A percentile compares a stretch with the other conserved stretches of the same genome.
phyloP scores from a whole-genome alignment of 768 basidiomycete species.

The Rhodotorula paludigena region DNA sequence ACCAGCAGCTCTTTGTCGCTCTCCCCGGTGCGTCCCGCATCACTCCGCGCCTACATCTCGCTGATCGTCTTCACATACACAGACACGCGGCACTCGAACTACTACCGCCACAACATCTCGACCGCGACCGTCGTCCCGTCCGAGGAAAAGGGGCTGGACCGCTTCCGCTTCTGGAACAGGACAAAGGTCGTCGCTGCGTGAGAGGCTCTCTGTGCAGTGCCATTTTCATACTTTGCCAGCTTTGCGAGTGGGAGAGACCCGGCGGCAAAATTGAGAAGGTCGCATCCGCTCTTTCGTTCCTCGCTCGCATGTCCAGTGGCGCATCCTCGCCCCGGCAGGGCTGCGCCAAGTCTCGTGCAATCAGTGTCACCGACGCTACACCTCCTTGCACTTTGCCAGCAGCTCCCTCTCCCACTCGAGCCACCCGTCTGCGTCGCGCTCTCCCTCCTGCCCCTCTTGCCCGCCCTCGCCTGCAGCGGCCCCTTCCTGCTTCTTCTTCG shows the following conservation, averaged over 20 bases:
- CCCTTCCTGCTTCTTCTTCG: no score
- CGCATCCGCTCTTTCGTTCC: no score
- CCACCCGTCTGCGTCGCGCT: constrained; percentile 28
- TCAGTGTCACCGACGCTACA: no score
- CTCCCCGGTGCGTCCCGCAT: constrained; percentile 16
- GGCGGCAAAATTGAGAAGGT: no score
- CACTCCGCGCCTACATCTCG: neutral
- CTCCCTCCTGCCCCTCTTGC: constrained; percentile 4
- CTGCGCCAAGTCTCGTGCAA: no score
- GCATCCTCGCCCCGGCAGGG: no score
- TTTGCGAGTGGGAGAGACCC: no score
- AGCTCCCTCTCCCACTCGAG: constrained; percentile 76
- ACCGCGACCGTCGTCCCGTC: constrained; percentile 14
- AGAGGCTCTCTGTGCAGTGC: no score
- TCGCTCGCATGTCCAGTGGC: no score
- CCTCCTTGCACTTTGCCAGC: constrained; percentile 46
- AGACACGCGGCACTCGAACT: constrained; percentile 18
- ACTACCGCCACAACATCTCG: constrained; percentile 31
- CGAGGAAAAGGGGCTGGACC: constrained; percentile 8
- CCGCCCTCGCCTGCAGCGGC: no score
- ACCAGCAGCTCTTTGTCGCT: constrained; percentile 35
- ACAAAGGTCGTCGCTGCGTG: constrained; percentile 7
- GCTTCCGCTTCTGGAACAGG: constrained; percentile 26
- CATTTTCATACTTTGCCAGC: no score
- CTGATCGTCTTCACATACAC: neutral